Percentiles rank a stretch among this genome's conserved stretches.
Conservation (phyloP, 2,329 filamentous ascomycete species). For the Epichloe coenophiala region DNA sequence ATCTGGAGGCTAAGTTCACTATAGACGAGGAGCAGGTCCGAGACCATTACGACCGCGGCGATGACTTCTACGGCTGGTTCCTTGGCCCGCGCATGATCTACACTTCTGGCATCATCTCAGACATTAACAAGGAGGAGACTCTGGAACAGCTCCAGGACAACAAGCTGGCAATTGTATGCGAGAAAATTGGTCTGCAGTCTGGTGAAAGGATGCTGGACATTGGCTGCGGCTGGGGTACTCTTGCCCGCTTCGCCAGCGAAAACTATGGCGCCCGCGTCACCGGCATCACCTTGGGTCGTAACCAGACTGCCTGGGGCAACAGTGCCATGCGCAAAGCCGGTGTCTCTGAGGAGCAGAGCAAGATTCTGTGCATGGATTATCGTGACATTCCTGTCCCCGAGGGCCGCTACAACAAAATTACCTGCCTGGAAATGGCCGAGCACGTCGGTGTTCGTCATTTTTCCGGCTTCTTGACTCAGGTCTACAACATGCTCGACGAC, state of each 20-base stretch:
- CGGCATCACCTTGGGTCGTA: slow-evolving; percentile 86
- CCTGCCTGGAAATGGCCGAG: slow-evolving; percentile 96
- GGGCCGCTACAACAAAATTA: slow-evolving; percentile 74
- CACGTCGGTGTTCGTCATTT: slow-evolving; percentile 94
- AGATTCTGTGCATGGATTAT: slow-evolving; percentile 93
- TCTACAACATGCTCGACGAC: slow-evolving; percentile 91
- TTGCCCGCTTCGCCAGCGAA: slow-evolving; percentile 81
- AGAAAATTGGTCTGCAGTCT: slow-evolving; percentile 77
- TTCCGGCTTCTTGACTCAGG: slow-evolving; percentile 65
- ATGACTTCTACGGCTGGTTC: slow-evolving; percentile 99
- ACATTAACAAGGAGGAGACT: slow-evolving; percentile 74
- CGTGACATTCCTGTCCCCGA: slow-evolving; percentile 76
- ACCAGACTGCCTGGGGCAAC: slow-evolving; percentile 97
- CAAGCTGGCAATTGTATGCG: slow-evolving; percentile 87
- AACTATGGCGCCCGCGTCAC: slow-evolving; percentile 81
- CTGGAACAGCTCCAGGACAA: slow-evolving; percentile 96
- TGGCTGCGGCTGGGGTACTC: slow-evolving; percentile 95
- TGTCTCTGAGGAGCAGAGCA: slow-evolving; percentile 76
- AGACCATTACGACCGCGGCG: slow-evolving; percentile 93
- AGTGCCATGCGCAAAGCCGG: slow-evolving; percentile 70
- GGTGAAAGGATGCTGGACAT: slow-evolving; percentile 84
- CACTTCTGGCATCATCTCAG: slow-evolving; percentile 86
- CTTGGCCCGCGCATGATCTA: slow-evolving; percentile 98
- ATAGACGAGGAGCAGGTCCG: slow-evolving; percentile 85
- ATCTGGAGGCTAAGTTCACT: slow-evolving; percentile 6